Evolutionary conservation across 192 early-diverging fungal genomes (phyloP).

Genomic region (Backusella westeae): DNA sequence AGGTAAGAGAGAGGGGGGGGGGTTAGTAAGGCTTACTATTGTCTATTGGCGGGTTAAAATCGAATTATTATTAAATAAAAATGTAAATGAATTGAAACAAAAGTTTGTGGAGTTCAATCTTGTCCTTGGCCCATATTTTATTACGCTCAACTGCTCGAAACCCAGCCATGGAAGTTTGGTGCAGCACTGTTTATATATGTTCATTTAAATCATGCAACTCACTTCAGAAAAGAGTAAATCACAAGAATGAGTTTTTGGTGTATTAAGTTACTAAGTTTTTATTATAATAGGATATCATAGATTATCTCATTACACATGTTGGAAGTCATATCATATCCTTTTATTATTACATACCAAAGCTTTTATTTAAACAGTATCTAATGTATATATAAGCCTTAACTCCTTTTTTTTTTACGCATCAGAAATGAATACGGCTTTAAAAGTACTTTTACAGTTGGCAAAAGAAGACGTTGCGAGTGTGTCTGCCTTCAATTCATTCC

Average conservation of each 20-base stretch:
- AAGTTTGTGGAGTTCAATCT: constrained; percentile 48
- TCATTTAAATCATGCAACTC: constrained; percentile 58
- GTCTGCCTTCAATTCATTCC: constrained; percentile 61
- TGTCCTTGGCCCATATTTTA: constrained; percentile 60
- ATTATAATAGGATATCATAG: constrained; percentile 58
- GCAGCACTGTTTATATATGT: constrained; percentile 47
- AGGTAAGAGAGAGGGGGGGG: constrained; percentile 32
- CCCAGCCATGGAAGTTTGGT: constrained; percentile 34
- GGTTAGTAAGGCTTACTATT: neutral
- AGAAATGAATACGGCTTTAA: constrained; percentile 64
- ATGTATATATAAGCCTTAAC: neutral
- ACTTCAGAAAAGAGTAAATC: constrained; percentile 61
- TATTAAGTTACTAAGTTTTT: neutral
- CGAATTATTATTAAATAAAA: neutral
- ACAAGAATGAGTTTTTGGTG: neutral
- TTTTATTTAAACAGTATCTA: neutral
- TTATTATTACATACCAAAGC: neutral
- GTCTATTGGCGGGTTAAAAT: neutral
- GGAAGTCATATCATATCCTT: constrained; percentile 61
- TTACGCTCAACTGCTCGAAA: constrained; percentile 53
- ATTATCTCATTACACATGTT: constrained; percentile 74
- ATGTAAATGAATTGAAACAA: neutral
- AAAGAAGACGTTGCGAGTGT: constrained; percentile 45
- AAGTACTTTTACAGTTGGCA: constrained; percentile 54
- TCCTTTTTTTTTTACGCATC: constrained; percentile 21